Percentiles rank a stretch among this genome's conserved stretches.
Evolutionary conservation across 2,329 filamentous ascomycete genomes (phyloP).

Genomic region (Aspergillus pseudoglaucus): DNA sequence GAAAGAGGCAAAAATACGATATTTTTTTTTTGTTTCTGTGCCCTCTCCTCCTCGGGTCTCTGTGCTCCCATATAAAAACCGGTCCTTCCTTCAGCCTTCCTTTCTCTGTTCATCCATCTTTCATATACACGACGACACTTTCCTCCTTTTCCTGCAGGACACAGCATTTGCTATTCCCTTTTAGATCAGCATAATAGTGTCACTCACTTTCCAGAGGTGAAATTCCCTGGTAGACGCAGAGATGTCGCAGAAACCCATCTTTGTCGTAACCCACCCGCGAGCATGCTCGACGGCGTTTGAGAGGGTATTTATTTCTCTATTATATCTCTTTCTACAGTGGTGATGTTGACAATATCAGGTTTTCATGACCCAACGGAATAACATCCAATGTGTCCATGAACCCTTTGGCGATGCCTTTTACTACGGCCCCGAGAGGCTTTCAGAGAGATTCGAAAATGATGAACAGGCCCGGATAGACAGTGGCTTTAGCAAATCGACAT

Average conservation of each 20-base stretch:
- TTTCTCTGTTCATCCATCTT: no score
- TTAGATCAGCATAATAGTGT: neutral
- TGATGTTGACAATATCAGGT: slow-evolving; percentile 51
- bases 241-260: slow-evolving; percentile 77
- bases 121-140: neutral
- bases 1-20: no score
- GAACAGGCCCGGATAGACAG: slow-evolving; percentile 40
- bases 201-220: slow-evolving; percentile 9
- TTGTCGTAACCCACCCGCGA: slow-evolving; percentile 87
- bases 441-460: slow-evolving; percentile 70
- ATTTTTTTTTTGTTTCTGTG: no score
- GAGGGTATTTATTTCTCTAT: slow-evolving; percentile 53
- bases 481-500: slow-evolving; percentile 41
- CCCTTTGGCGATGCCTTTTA: slow-evolving; percentile 97
- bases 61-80: no score
- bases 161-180: neutral
- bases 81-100: no score
- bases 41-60: no score
- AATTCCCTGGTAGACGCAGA: slow-evolving; percentile 12
- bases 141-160: neutral
- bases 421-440: slow-evolving; percentile 83
- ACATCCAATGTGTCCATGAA: slow-evolving; percentile 80
- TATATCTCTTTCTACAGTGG: neutral
- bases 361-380: slow-evolving; percentile 88
- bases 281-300: slow-evolving; percentile 97